Conservation (phyloP, 2,329 filamentous ascomycete species). For the Blastomyces silverae region DNA sequence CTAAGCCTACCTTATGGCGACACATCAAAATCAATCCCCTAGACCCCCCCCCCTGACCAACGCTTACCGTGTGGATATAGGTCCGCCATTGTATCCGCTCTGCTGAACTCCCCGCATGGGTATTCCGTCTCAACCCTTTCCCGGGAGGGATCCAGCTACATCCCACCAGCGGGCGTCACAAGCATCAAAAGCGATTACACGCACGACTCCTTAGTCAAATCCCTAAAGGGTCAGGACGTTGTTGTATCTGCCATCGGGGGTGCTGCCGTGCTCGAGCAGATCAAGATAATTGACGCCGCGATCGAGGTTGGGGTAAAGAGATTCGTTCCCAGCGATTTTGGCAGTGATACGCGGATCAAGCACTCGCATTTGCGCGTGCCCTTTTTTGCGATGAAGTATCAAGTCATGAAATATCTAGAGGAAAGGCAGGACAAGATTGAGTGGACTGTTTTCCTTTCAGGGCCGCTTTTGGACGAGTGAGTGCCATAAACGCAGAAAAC, state of each 20-base stretch:
- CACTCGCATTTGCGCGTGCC: conserved; percentile 13
- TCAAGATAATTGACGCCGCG: conserved; percentile 17
- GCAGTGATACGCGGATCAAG: conserved; percentile 16
- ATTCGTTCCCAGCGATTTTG: conserved; percentile 17
- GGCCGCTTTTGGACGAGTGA: conserved; percentile 20
- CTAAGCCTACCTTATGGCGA: neutral
- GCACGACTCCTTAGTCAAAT: conserved; percentile 21
- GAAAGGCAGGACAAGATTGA: conserved; percentile 22
- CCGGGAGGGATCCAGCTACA: conserved; percentile 18
- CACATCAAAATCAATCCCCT: neutral
- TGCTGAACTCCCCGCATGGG: conserved; percentile 18
- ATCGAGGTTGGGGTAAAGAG: conserved; percentile 14
- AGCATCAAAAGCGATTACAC: conserved; percentile 23
- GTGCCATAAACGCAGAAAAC: neutral
- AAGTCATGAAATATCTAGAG: conserved; percentile 18
- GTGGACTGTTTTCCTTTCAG: conserved; percentile 17
- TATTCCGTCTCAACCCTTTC: conserved; percentile 21
- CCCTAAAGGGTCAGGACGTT: conserved; percentile 22
- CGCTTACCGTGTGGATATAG: neutral
- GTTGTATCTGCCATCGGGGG: conserved; percentile 22
- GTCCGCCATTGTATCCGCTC: conserved; percentile 15
- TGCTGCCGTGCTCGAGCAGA: conserved; percentile 10
- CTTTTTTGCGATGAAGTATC: conserved; percentile 17
- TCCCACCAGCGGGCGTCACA: conserved; percentile 16
- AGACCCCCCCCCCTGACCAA: neutral